A percentile compares a stretch with the other conserved stretches of the same genome.
Evolutionary conservation across 768 basidiomycete species (phyloP).

Genomic region (Pholiota molesta): DNA sequence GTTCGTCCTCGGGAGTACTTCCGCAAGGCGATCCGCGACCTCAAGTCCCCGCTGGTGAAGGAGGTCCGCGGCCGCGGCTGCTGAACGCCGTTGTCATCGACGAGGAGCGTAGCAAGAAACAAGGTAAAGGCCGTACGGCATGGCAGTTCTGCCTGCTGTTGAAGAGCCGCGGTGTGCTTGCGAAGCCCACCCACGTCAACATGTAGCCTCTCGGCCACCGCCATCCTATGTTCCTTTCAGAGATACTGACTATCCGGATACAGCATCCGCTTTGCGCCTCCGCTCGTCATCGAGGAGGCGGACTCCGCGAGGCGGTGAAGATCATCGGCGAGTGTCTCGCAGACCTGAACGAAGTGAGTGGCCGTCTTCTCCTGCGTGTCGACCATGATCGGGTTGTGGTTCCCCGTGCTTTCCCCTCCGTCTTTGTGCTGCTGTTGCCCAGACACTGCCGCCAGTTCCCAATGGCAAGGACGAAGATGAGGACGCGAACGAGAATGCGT

Average conservation of each 20-base stretch:
- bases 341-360: slow-evolving; percentile 78
- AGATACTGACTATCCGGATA: neutral
- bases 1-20: slow-evolving; percentile 79
- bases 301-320: slow-evolving; percentile 75
- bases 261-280: slow-evolving; percentile 96
- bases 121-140: slow-evolving; percentile 72
- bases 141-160: slow-evolving; percentile 96
- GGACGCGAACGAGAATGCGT: slow-evolving; percentile 16
- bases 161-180: slow-evolving; percentile 89
- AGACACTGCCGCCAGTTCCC: slow-evolving; percentile 6
- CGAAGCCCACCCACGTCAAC: slow-evolving; percentile 95
- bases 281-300: slow-evolving; percentile 89
- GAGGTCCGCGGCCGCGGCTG: slow-evolving; percentile 86
- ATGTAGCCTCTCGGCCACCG: slow-evolving; percentile 61
- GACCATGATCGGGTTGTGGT: slow-evolving; percentile 23
- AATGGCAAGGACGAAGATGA: slow-evolving; percentile 14
- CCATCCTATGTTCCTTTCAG: neutral
- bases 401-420: neutral
- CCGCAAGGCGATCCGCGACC: slow-evolving; percentile 59
- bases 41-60: slow-evolving; percentile 73
- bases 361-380: slow-evolving; percentile 8
- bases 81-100: slow-evolving; percentile 95
- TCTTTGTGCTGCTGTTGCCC: slow-evolving; percentile 4
- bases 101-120: slow-evolving; percentile 62
- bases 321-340: slow-evolving; percentile 77